Evolutionary conservation across 768 basidiomycete species (phyloP).

Genomic region (Coprinellus micaceus): DNA sequence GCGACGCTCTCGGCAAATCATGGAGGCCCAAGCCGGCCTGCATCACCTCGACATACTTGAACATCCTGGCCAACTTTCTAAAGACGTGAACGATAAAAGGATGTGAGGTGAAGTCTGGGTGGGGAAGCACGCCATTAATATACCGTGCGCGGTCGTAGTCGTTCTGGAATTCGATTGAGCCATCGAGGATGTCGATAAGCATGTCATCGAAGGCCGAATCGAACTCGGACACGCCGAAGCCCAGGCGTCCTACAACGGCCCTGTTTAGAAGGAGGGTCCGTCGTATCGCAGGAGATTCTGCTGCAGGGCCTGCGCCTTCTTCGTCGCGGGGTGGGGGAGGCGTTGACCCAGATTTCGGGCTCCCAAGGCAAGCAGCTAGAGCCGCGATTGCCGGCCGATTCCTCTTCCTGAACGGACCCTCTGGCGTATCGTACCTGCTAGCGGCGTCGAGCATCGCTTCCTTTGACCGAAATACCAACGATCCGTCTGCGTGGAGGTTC

Average conservation of each 20-base stretch:
- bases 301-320: too few relatives aligned
- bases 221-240: neutral
- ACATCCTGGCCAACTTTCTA: neutral
- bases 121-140: slow-evolving; percentile 1
- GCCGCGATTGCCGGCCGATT: neutral
- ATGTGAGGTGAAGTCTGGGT: neutral
- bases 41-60: neutral
- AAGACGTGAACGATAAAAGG: neutral
- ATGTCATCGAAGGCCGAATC: neutral
- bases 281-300: neutral
- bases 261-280: neutral
- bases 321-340: too few relatives aligned
- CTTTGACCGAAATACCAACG: slow-evolving; percentile 23
- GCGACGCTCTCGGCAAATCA: neutral
- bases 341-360: too few relatives aligned
- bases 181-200: neutral
- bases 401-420: neutral
- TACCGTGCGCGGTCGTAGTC: neutral
- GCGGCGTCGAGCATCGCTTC: slow-evolving; percentile 22
- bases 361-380: neutral
- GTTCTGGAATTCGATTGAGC: neutral
- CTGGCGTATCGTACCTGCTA: slow-evolving; percentile 6
- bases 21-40: neutral
- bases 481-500: slow-evolving; percentile 19
- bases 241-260: neutral